These are phyloP conservation scores for Ananas comosus DNA, from an alignment of 176 grass and related monocot genomes.

Conservation along the genomic window DNA sequence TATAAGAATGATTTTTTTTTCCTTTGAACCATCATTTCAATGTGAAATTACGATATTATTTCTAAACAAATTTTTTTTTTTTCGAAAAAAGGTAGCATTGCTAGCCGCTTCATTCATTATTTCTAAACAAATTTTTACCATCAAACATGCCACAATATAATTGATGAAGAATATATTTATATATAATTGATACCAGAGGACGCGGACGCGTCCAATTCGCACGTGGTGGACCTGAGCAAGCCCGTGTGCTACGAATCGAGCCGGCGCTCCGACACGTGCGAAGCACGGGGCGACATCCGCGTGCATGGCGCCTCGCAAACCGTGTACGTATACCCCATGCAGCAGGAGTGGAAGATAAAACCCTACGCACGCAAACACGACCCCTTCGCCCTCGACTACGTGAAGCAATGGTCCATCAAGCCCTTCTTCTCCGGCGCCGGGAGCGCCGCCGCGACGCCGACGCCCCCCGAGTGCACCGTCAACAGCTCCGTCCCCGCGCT, in stretches of 20 bases:
- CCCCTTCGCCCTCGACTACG: constrained; percentile 51
- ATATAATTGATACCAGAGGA: constrained; percentile 11
- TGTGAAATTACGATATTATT: too few relatives aligned
- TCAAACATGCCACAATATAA: too few relatives aligned
- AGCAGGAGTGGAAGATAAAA: constrained; percentile 47
- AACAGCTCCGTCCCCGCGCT: constrained; percentile 62
- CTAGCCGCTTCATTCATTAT: too few relatives aligned
- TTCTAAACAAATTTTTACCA: too few relatives aligned
- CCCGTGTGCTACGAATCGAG: constrained; percentile 43
- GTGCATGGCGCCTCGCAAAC: constrained; percentile 48
- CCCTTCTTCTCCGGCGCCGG: constrained; percentile 25
- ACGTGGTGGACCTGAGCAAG: constrained; percentile 16
- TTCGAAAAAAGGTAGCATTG: too few relatives aligned
- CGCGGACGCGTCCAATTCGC: constrained; percentile 1
- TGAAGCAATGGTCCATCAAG: constrained; percentile 49
- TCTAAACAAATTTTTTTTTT: too few relatives aligned
- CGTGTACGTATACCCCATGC: constrained; percentile 52
- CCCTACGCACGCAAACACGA: constrained; percentile 74
- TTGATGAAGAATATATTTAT: too few relatives aligned
- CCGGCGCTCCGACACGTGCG: constrained; percentile 42
- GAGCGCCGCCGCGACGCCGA: constrained; percentile 3
- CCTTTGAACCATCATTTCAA: too few relatives aligned
- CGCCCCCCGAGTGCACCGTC: constrained; percentile 50
- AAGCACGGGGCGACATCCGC: constrained; percentile 45
- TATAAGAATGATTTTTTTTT: too few relatives aligned